phyloP scores from a whole-genome alignment of 495 filamentous ascomycete species.

The Talaromyces thailandensis region DNA sequence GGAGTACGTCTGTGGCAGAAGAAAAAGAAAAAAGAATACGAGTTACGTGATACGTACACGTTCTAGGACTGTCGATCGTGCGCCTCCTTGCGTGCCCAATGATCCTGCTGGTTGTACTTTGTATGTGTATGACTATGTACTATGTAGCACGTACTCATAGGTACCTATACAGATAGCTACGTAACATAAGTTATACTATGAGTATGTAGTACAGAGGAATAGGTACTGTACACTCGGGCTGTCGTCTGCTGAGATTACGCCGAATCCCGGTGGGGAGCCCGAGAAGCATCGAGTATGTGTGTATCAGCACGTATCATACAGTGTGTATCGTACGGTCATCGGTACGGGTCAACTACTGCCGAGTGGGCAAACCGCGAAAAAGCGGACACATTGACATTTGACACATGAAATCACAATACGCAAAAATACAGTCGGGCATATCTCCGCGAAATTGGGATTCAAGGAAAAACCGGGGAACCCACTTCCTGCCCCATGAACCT shows the following conservation, averaged over 20 bases:
- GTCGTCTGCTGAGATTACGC: not conserved
- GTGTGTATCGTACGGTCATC: not conserved
- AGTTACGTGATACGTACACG: not conserved
- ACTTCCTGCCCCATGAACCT: not conserved
- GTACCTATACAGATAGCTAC: too few relatives aligned
- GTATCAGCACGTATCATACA: not conserved
- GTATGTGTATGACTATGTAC: too few relatives aligned
- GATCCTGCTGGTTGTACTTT: not conserved
- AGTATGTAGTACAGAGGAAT: too few relatives aligned
- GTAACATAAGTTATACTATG: too few relatives aligned
- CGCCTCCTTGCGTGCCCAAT: not conserved
- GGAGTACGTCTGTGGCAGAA: not conserved
- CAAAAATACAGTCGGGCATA: not conserved
- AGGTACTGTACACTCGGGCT: not conserved
- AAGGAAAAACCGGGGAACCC: constrained; percentile 2
- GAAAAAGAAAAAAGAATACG: not conserved
- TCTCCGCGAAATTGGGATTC: constrained; percentile 3
- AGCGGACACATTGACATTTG: too few relatives aligned
- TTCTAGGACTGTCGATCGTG: not conserved
- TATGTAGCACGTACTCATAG: not conserved
- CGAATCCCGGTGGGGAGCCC: not conserved
- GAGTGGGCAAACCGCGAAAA: not conserved
- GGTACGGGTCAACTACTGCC: not conserved
- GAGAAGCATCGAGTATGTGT: not conserved
- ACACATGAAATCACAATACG: too few relatives aligned